These are phyloP conservation scores for Colletotrichum truncatum DNA, from an alignment of 2,329 filamentous ascomycete species.

Conservation along the genomic window DNA sequence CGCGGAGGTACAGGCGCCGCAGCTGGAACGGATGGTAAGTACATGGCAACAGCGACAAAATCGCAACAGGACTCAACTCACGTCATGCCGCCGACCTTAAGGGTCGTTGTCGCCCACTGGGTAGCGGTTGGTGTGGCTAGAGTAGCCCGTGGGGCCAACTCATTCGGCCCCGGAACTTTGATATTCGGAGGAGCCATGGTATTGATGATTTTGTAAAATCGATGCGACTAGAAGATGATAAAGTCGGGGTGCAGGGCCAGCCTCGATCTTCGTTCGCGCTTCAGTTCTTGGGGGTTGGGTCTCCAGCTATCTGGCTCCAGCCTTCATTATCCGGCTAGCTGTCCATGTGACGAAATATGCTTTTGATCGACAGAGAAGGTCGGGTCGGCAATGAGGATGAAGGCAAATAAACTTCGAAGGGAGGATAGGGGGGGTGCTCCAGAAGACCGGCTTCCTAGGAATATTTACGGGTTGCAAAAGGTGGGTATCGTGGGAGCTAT, in stretches of 20 bases:
- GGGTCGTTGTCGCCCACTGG: slow-evolving; percentile 87
- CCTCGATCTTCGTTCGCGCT: slow-evolving; percentile 18
- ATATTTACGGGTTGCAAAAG: slow-evolving; percentile 11
- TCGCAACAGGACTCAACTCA: slow-evolving; percentile 49
- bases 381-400: background rate
- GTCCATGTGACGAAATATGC: slow-evolving; percentile 1
- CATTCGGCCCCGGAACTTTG: slow-evolving; percentile 54
- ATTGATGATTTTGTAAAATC: background rate
- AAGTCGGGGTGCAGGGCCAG: slow-evolving; percentile 6
- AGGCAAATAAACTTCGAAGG: background rate
- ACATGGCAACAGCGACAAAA: background rate
- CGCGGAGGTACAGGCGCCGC: slow-evolving; percentile 94
- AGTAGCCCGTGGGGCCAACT: slow-evolving; percentile 37
- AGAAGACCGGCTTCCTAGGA: slow-evolving; percentile 33
- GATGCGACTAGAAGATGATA: slow-evolving; percentile 1
- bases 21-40: slow-evolving; percentile 57
- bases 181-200: slow-evolving; percentile 62
- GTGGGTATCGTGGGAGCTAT: slow-evolving; percentile 12
- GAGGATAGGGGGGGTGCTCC: background rate
- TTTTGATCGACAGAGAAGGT: background rate
- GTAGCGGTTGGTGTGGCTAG: slow-evolving; percentile 51
- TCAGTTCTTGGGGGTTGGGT: slow-evolving; percentile 3
- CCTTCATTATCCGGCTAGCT: slow-evolving; percentile 27
- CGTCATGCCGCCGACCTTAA: slow-evolving; percentile 91
- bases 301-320: slow-evolving; percentile 15